Evolutionary conservation across 768 basidiomycete species (phyloP).

Genomic region (Lentinula lateritia): DNA sequence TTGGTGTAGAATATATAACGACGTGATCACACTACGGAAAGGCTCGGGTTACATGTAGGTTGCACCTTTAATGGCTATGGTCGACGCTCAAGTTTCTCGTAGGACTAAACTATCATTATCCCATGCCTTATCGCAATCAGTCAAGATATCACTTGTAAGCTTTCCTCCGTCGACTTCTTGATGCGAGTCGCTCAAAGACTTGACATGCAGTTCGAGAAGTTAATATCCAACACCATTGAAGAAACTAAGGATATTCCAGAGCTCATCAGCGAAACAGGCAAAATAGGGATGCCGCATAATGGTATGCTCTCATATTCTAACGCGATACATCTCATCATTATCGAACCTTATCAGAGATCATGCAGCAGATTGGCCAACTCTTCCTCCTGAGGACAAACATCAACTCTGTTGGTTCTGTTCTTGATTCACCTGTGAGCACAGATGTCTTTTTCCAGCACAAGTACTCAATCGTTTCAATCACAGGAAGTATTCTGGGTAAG

Average conservation of each 20-base stretch:
- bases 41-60: slow-evolving; percentile 93
- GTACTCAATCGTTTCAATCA: neutral
- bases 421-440: slow-evolving; percentile 82
- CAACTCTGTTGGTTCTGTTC: slow-evolving; percentile 92
- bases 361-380: slow-evolving; percentile 94
- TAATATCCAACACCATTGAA: slow-evolving; percentile 90
- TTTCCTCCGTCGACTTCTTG: neutral
- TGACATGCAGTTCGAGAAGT: slow-evolving; percentile 70
- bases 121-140: slow-evolving; percentile 92
- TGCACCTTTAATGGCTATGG: neutral
- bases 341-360: slow-evolving; percentile 61
- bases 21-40: slow-evolving; percentile 91
- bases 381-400: slow-evolving; percentile 93
- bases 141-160: slow-evolving; percentile 86
- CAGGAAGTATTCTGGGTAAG: slow-evolving; percentile 94
- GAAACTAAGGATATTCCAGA: slow-evolving; percentile 96
- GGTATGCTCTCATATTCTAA: slow-evolving; percentile 29
- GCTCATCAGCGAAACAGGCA: slow-evolving; percentile 88
- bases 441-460: neutral
- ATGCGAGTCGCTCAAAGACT: neutral
- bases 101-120: slow-evolving; percentile 97
- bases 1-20: slow-evolving; percentile 79
- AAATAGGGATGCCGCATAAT: slow-evolving; percentile 87
- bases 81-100: neutral
- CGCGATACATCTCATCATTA: neutral